These are phyloP conservation scores for Trypanosoma melophagium DNA, from an alignment of 208 protist species.

Conservation along the genomic window DNA sequence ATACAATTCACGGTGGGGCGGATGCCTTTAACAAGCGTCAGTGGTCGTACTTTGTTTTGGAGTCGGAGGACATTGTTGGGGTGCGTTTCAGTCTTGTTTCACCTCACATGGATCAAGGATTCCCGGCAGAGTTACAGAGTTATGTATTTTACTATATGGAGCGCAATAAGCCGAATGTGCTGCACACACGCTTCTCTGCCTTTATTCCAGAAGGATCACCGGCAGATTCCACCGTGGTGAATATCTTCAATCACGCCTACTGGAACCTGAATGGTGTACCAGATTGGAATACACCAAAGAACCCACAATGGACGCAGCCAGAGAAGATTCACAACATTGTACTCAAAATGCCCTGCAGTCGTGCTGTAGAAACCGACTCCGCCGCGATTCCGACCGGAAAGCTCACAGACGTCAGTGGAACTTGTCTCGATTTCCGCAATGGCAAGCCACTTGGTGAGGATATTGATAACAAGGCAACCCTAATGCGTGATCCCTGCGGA, in stretches of 20 bases:
- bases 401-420: constrained; percentile 28
- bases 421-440: constrained; percentile 43
- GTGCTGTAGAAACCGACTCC: constrained; percentile 36
- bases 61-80: constrained; percentile 28
- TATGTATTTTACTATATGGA: constrained; percentile 33
- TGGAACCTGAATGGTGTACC: constrained; percentile 65
- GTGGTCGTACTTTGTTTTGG: constrained; percentile 37
- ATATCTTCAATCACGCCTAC: constrained; percentile 66
- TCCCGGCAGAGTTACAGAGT: constrained; percentile 39
- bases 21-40: constrained; percentile 66
- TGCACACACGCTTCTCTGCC: constrained; percentile 35
- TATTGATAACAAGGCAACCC: constrained; percentile 32
- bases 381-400: constrained; percentile 45
- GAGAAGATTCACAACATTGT: constrained; percentile 40
- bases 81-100: constrained; percentile 28
- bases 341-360: constrained; percentile 40
- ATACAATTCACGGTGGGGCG: constrained; percentile 54
- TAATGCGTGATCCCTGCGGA: constrained; percentile 50
- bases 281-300: constrained; percentile 7
- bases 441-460: constrained; percentile 35
- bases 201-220: constrained; percentile 34
- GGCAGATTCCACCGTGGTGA: constrained; percentile 41
- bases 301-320: constrained; percentile 23
- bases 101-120: constrained; percentile 42
- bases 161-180: constrained; percentile 23